phyloP scores from a whole-genome alignment of 805 yeast species.

The Hanseniaspora osmophila region DNA sequence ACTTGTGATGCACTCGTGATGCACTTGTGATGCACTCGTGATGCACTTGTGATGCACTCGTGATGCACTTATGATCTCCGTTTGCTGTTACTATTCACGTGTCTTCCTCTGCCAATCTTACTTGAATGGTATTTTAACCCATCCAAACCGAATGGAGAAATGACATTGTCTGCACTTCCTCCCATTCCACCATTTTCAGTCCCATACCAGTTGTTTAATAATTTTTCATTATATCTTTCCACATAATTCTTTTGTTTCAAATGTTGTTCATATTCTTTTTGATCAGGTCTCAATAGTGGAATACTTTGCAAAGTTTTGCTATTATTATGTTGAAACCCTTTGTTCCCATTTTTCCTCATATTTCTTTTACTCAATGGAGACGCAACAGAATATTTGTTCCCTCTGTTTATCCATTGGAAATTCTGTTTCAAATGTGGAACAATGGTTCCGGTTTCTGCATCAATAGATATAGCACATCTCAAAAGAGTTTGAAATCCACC shows the following conservation, averaged over 20 bases:
- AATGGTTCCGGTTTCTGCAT: slow-evolving; percentile 62
- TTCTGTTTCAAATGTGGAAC: slow-evolving; percentile 81
- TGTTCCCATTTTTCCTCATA: slow-evolving; percentile 60
- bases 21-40: neutral
- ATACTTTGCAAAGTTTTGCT: slow-evolving; percentile 36
- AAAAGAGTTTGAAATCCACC: slow-evolving; percentile 78
- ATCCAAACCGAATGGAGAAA: slow-evolving; percentile 72
- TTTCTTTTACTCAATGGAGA: slow-evolving; percentile 76
- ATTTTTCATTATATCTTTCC: slow-evolving; percentile 71
- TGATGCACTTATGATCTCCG: slow-evolving; percentile 9
- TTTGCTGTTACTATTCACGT: slow-evolving; percentile 51
- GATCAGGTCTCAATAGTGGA: slow-evolving; percentile 75
- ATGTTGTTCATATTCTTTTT: slow-evolving; percentile 82
- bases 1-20: neutral
- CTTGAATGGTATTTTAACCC: slow-evolving; percentile 56
- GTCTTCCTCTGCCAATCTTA: slow-evolving; percentile 73
- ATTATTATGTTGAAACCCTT: slow-evolving; percentile 63
- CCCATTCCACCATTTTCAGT: slow-evolving; percentile 32
- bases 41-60: slow-evolving; percentile 5
- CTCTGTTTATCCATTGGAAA: slow-evolving; percentile 88
- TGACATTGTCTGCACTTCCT: slow-evolving; percentile 57
- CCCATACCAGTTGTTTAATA: slow-evolving; percentile 81
- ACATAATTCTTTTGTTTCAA: slow-evolving; percentile 81
- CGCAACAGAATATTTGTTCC: slow-evolving; percentile 67
- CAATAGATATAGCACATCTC: slow-evolving; percentile 81